Evolutionary conservation across 306 rosid species (phyloP).

Genomic region (Acacia crassicarpa): DNA sequence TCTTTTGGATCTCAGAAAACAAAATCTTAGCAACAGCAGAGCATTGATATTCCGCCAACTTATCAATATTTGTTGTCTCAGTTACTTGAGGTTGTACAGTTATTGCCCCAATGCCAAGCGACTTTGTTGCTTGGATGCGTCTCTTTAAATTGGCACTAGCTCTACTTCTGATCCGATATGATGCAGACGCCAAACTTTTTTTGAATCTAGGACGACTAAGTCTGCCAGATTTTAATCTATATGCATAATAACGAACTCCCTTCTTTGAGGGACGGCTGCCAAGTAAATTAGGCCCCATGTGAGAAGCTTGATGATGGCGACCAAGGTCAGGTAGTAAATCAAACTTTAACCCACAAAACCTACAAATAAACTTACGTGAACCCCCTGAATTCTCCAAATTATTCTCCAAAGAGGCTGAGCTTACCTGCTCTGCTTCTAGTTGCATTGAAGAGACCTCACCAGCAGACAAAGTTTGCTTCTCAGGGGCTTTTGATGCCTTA

Average conservation of each 20-base stretch:
- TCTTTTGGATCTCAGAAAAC: slow-evolving; percentile 85
- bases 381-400: slow-evolving; percentile 55
- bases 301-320: slow-evolving; percentile 99
- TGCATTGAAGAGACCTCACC: slow-evolving; percentile 58
- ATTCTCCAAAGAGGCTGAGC: slow-evolving; percentile 56
- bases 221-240: slow-evolving; percentile 88
- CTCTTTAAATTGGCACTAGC: slow-evolving; percentile 73
- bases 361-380: slow-evolving; percentile 72
- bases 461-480: slow-evolving; percentile 48
- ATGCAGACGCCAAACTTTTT: slow-evolving; percentile 73
- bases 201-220: slow-evolving; percentile 86
- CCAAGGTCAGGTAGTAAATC: slow-evolving; percentile 98
- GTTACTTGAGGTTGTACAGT: slow-evolving; percentile 46
- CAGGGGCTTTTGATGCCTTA: slow-evolving; percentile 59
- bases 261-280: slow-evolving; percentile 69
- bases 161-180: slow-evolving; percentile 80
- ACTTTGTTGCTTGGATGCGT: slow-evolving; percentile 69
- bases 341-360: slow-evolving; percentile 96
- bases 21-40: slow-evolving; percentile 81
- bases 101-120: slow-evolving; percentile 49
- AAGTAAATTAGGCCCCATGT: slow-evolving; percentile 81
- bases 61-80: slow-evolving; percentile 55
- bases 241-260: slow-evolving; percentile 83
- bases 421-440: slow-evolving; percentile 53
- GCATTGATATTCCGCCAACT: slow-evolving; percentile 67